Percentiles rank a stretch among this genome's conserved stretches.
phyloP scores from a whole-genome alignment of 2,329 filamentous ascomycete species.

The Paraphaeosphaeria minitans region DNA sequence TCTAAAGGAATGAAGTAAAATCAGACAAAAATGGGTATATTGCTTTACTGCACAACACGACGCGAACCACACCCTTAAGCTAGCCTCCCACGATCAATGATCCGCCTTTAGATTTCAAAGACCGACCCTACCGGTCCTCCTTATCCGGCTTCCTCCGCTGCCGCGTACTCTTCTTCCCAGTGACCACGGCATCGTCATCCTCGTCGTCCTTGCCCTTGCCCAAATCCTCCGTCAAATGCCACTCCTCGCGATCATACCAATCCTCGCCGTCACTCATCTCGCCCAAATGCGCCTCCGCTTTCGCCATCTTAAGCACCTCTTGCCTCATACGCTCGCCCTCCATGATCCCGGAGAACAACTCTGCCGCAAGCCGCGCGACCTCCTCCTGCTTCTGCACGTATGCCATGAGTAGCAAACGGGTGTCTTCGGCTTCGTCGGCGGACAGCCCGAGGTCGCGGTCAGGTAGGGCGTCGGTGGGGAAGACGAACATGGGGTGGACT shows the following conservation, averaged over 20 bases:
- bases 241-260: conserved; percentile 84
- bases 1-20: not conserved
- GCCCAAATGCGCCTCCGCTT: conserved; percentile 75
- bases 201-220: conserved; percentile 86
- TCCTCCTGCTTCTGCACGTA: conserved; percentile 89
- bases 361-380: conserved; percentile 71
- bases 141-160: conserved; percentile 44
- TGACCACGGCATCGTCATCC: conserved; percentile 64
- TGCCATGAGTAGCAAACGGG: conserved; percentile 72
- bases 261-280: conserved; percentile 89
- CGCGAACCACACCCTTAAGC: conserved; percentile 5
- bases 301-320: conserved; percentile 74
- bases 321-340: conserved; percentile 73
- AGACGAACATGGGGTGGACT: conserved; percentile 76
- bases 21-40: conserved; percentile 21
- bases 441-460: conserved; percentile 76
- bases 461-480: conserved; percentile 65
- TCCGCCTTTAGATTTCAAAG: no score
- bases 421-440: conserved; percentile 75
- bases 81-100: no score
- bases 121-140: conserved; percentile 37
- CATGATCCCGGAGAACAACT: conserved; percentile 72
- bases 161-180: conserved; percentile 56
- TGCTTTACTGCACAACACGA: conserved; percentile 20
- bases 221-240: conserved; percentile 73